These are phyloP conservation scores for Luvunga scandens DNA, from an alignment of 345 rosid genomes.

Conservation along the genomic window DNA sequence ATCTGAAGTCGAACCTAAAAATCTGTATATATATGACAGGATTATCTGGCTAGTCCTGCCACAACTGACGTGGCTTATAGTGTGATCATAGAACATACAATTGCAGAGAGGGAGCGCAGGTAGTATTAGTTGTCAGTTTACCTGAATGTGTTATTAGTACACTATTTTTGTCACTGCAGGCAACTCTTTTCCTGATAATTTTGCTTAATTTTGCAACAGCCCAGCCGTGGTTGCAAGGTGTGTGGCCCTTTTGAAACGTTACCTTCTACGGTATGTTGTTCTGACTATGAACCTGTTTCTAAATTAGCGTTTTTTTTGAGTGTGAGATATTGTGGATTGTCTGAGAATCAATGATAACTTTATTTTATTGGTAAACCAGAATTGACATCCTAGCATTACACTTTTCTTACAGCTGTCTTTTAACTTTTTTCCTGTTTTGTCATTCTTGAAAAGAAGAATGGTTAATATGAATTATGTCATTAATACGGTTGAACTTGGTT, in stretches of 20 bases:
- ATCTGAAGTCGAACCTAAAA: slow-evolving; percentile 6
- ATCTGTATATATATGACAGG: slow-evolving; percentile 47
- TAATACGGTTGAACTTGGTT: not conserved
- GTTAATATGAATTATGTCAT: not conserved
- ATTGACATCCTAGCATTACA: not conserved
- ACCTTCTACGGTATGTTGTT: slow-evolving; percentile 68
- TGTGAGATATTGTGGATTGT: not conserved
- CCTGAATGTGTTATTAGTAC: not conserved
- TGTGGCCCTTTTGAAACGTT: slow-evolving; percentile 85
- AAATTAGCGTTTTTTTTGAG: slow-evolving; percentile 15
- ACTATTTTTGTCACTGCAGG: not conserved
- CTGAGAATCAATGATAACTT: not conserved
- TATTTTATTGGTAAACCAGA: not conserved
- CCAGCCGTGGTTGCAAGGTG: slow-evolving; percentile 97
- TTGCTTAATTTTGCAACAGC: slow-evolving; percentile 48
- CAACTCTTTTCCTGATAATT: slow-evolving; percentile 26
- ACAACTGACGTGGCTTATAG: slow-evolving; percentile 83
- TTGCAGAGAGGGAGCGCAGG: slow-evolving; percentile 99
- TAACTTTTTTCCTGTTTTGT: not conserved
- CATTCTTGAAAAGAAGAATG: not conserved
- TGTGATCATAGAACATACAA: slow-evolving; percentile 87
- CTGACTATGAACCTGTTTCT: slow-evolving; percentile 16
- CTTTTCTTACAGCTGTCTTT: not conserved
- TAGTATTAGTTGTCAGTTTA: slow-evolving; percentile 17
- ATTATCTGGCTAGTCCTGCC: slow-evolving; percentile 72